Base-by-base conservation (phyloP, 1,284 basidiomycete genomes). In the Ceratobasidium sp. region DNA sequence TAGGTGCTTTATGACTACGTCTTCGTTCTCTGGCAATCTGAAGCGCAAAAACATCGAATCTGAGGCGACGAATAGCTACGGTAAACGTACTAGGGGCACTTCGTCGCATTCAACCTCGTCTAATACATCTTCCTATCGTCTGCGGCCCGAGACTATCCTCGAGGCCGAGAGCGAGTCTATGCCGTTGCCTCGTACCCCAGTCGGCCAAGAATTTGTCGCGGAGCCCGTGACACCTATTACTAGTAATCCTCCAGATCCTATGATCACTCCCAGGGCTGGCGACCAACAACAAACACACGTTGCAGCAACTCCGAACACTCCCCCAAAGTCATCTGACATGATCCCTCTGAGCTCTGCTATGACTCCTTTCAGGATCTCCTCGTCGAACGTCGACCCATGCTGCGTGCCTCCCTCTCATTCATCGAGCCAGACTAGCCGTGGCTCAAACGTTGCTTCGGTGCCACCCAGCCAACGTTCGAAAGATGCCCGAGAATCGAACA, bases 71-170 rank as follows among this genome's bases (percentile, higher is more conserved):
- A n/a, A n/a, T n/a, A n/a, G n/a, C n/a, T n/a, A n/a, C n/a, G n/a
- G n/a, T n/a, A n/a, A n/a, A n/a, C n/a, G n/a, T n/a, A n/a, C n/a
- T n/a, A n/a, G n/a, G n/a, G n/a, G n/a, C n/a, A n/a, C n/a, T n/a
- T n/a, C n/a, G n/a, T n/a, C n/a, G n/a, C n/a, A n/a, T n/a, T n/a
- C n/a, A n/a, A n/a, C n/a, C n/a, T n/a, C n/a, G n/a, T n/a, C n/a
- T n/a, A n/a, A n/a, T n/a, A n/a, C n/a, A n/a, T n/a, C n/a, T n/a
- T n/a, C n/a, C n/a, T n/a, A n/a, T n/a, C n/a, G n/a, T n/a, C n/a
- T n/a, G n/a, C n/a, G n/a, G n/a, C 57, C 24, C 57, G 57, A 60
- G 33, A 60, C 57, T 36, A 22, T 60, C 57, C 45, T 60, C 33
- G 57, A 60, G 57, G 14, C 24, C 45, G 24, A 60, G 27, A 17